Percentiles rank a stretch among this genome's conserved stretches.
Conservation (phyloP, 257 asterid genomes). For the Schizonepeta tenuifolia region DNA sequence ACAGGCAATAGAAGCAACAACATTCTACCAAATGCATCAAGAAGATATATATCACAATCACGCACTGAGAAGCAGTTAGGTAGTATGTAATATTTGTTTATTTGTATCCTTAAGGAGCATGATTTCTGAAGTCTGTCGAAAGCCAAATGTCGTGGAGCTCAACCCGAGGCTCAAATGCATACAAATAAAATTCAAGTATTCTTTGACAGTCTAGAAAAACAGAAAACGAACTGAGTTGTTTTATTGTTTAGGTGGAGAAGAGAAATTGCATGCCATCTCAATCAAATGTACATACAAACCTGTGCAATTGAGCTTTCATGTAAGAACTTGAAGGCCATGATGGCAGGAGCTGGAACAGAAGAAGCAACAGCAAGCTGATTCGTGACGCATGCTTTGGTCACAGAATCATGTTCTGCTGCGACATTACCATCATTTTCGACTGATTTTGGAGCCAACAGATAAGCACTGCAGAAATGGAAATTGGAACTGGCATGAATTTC, state of each 20-base stretch:
- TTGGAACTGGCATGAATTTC: neutral
- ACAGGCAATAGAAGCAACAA: constrained; percentile 83
- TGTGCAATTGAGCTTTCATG: constrained; percentile 54
- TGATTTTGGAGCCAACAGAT: constrained; percentile 44
- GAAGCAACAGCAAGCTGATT: constrained; percentile 29
- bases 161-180: neutral
- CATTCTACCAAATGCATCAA: constrained; percentile 48
- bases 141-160: neutral
- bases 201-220: too few relatives aligned
- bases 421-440: constrained; percentile 38
- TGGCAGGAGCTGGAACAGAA: constrained; percentile 51
- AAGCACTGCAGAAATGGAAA: constrained; percentile 53
- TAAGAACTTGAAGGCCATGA: constrained; percentile 59
- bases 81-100: neutral
- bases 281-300: constrained; percentile 38
- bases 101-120: neutral
- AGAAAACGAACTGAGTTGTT: neutral
- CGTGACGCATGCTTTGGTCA: constrained; percentile 41
- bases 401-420: constrained; percentile 33
- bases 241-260: neutral
- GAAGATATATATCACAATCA: constrained; percentile 14
- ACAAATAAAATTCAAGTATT: neutral
- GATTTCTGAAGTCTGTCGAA: neutral
- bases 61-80: neutral
- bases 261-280: neutral